Percentiles rank a stretch among this genome's conserved stretches.
Conservation (phyloP, 805 yeast genomes). For the Metschnikowia orientalis region DNA sequence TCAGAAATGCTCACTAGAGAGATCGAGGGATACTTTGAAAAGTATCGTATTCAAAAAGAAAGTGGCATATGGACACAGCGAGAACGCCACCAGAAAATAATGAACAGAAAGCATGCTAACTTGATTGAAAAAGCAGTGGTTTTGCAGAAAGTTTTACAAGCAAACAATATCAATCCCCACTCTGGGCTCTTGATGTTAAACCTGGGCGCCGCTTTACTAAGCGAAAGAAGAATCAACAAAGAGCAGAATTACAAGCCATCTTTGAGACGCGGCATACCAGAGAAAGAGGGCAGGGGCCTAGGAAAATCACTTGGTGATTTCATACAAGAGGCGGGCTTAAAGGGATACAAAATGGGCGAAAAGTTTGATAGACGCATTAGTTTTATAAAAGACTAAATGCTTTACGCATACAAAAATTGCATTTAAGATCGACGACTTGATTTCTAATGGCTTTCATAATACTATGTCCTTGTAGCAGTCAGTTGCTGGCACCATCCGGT, state of each 20-base stretch:
- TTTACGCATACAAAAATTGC: no score
- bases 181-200: constrained; percentile 27
- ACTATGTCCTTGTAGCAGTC: no score
- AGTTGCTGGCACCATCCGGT: no score
- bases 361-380: constrained; percentile 23
- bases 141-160: constrained; percentile 9
- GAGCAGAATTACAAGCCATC: background rate
- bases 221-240: constrained; percentile 3
- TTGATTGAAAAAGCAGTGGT: constrained; percentile 13
- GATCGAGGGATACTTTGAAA: constrained; percentile 10
- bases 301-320: constrained; percentile 32
- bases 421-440: no score
- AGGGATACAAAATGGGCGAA: constrained; percentile 26
- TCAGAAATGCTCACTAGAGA: constrained; percentile 13
- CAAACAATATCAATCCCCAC: constrained; percentile 28
- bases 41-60: constrained; percentile 13
- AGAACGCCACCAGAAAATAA: constrained; percentile 12
- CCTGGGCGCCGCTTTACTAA: constrained; percentile 4
- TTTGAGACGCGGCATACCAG: constrained; percentile 19
- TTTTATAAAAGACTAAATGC: no score
- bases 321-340: constrained; percentile 22
- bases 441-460: no score
- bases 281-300: constrained; percentile 23
- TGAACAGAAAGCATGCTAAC: constrained; percentile 17
- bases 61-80: constrained; percentile 13